Evolutionary conservation across 768 basidiomycete genomes (phyloP).

Genomic region (Symmetrospora coprosmae): DNA sequence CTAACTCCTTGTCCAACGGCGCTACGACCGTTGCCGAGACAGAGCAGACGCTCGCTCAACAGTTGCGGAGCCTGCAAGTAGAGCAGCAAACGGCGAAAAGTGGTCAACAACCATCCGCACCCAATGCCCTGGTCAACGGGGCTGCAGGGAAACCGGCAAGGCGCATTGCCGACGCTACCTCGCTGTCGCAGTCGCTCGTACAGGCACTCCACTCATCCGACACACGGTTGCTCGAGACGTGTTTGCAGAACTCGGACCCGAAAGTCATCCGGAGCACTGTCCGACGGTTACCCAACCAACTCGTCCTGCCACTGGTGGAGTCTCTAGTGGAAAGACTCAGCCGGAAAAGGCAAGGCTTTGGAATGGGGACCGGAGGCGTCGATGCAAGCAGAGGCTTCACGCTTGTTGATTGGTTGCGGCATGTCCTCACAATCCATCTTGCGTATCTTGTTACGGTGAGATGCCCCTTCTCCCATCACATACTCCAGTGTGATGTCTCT

Average conservation of each 20-base stretch:
- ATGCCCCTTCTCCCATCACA: no score
- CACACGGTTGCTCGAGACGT: constrained; percentile 68
- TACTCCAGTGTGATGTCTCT: no score
- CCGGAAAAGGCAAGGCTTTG: constrained; percentile 48
- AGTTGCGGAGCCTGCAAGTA: constrained; percentile 36
- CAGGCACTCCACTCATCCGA: constrained; percentile 95
- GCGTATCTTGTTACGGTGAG: constrained; percentile 86
- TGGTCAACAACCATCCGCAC: not conserved
- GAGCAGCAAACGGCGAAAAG: constrained; percentile 28
- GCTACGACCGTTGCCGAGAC: no score
- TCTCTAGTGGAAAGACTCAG: constrained; percentile 82
- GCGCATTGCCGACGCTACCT: constrained; percentile 51
- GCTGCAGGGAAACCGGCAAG: constrained; percentile 13
- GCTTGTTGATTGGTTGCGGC: constrained; percentile 63
- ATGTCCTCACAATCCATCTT: constrained; percentile 69
- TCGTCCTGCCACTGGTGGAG: constrained; percentile 69
- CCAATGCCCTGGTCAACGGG: constrained; percentile 24
- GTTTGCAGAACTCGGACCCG: constrained; percentile 68
- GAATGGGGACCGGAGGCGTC: constrained; percentile 35
- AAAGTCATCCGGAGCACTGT: constrained; percentile 73
- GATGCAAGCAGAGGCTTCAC: constrained; percentile 65
- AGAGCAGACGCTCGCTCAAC: no score
- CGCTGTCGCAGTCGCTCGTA: constrained; percentile 80
- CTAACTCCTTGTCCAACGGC: no score
- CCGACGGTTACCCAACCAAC: constrained; percentile 57